Base-by-base conservation (phyloP, 768 basidiomycete species). In the Naganishia kalamii region DNA sequence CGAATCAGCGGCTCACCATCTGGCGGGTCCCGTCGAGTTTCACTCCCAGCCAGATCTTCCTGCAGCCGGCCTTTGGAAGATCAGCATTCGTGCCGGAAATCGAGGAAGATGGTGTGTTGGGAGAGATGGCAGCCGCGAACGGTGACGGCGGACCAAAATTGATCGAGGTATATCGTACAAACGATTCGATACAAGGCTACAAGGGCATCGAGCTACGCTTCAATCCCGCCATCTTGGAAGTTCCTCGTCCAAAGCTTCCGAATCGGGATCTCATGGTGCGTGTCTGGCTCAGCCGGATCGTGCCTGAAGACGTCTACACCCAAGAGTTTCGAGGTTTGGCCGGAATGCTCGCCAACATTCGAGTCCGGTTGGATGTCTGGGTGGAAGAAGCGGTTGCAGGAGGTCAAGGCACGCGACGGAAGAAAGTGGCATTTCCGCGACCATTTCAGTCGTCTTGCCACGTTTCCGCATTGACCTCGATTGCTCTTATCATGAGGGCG, bases 231-330 rank as follows among this genome's bases (percentile, higher is more conserved):
- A 57, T 57, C 25, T 21, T 57, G 32, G 54, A 57, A 40, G 23
- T 57, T 5, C 54, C 54, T 37, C 54, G 54, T n/a, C 54, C 54
- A n/a, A 57, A 40, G 54, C 23, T 57, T 15, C 54, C 54, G 4
- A 57, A 57, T 40, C 54, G 54, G n/a, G 54, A 57, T 40, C 54
- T 57, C n/a, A 57, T 57, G 54, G 54, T 57, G n/a, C 54, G 54
- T 21, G 37, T 57, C 17, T 57, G 54, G 54, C 37, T 57, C 3
- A 57, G 54, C 40, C 33, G 54, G n/a, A 40, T 57, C 37, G 54
- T 57, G 3, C 54, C 54, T 2, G 54, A 37, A 23, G 54, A 57
- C 23, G 54, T 57, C 11, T 57, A 40, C 23, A 57, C 54, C 8
- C 54, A 57, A 15, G 54, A 57, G 35, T 57, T 57, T 23, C 54